These are phyloP conservation scores for Trypethelium eluteriae DNA, from an alignment of 495 filamentous ascomycete genomes.

Conservation along the genomic window DNA sequence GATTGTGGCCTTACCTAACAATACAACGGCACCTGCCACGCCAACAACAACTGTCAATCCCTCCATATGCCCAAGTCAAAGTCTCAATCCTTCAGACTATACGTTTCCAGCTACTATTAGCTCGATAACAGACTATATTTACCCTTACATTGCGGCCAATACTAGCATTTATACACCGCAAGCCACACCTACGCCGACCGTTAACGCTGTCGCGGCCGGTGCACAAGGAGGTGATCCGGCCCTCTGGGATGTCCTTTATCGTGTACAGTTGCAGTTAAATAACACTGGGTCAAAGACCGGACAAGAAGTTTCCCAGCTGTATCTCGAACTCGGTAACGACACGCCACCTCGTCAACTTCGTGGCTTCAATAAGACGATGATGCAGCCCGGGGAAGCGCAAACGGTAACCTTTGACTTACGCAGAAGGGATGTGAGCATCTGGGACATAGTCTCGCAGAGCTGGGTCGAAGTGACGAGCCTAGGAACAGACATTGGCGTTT, in stretches of 20 bases:
- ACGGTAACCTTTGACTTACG: constrained; percentile 44
- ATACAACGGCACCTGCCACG: neutral
- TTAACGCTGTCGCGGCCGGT: neutral
- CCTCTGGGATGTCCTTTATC: constrained; percentile 11
- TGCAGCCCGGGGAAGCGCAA: constrained; percentile 40
- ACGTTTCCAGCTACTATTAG: constrained; percentile 2
- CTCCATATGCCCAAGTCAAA: neutral
- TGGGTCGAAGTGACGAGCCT: constrained; percentile 13
- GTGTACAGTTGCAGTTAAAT: neutral
- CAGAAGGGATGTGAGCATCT: constrained; percentile 50
- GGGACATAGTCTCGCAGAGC: constrained; percentile 41
- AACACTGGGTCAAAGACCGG: constrained; percentile 2
- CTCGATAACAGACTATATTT: constrained; percentile 18
- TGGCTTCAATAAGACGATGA: constrained; percentile 50
- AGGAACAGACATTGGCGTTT: neutral
- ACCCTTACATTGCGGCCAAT: constrained; percentile 14
- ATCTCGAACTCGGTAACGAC: constrained; percentile 14
- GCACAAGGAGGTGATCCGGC: constrained; percentile 3
- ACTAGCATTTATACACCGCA: constrained; percentile 2
- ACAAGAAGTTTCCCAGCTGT: constrained; percentile 9
- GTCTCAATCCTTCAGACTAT: neutral
- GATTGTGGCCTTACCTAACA: neutral
- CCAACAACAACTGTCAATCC: constrained; percentile 3
- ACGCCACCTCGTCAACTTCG: constrained; percentile 47
- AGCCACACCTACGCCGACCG: neutral